Evolutionary conservation across 1,284 basidiomycete genomes (phyloP).

Genomic region (Uromyces viciae-fabae): DNA sequence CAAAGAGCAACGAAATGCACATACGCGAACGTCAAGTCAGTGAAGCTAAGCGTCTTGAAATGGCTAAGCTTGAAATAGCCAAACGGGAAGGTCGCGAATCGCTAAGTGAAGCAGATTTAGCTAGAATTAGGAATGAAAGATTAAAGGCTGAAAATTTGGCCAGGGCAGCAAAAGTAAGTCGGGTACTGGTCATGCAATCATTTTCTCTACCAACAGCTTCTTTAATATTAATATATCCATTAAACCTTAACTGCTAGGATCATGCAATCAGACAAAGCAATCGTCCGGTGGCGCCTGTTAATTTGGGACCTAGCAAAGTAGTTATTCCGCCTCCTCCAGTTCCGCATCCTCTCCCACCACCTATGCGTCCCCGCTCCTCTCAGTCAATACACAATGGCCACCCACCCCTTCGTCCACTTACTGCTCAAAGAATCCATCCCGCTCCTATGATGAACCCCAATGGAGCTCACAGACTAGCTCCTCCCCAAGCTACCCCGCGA

Average conservation of each 20-base stretch:
- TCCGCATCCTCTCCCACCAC: constrained; percentile 10
- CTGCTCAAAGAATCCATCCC: not conserved
- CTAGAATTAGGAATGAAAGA: constrained; percentile 38
- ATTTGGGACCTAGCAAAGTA: constrained; percentile 10
- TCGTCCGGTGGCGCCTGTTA: constrained; percentile 13
- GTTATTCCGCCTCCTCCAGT: constrained; percentile 21
- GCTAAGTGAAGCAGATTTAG: constrained; percentile 38
- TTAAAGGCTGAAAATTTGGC: constrained; percentile 36
- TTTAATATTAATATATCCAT: not conserved
- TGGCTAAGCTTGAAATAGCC: constrained; percentile 34
- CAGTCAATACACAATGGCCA: constrained; percentile 2
- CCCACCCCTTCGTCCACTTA: too few relatives aligned
- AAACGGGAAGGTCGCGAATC: constrained; percentile 40
- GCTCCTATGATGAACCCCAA: not conserved
- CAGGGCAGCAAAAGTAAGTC: constrained; percentile 29
- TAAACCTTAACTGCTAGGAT: not conserved
- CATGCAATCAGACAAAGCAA: constrained; percentile 26
- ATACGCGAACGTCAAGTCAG: constrained; percentile 34
- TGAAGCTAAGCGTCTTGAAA: constrained; percentile 33
- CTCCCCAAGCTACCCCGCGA: constrained; percentile 5
- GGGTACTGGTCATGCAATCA: too few relatives aligned
- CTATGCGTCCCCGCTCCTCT: not conserved
- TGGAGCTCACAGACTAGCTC: constrained; percentile 1
- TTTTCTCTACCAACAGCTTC: not conserved
- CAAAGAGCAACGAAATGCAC: constrained; percentile 27